phyloP scores from a whole-genome alignment of 2,329 filamentous ascomycete genomes.

The Cladosporium colombiae region DNA sequence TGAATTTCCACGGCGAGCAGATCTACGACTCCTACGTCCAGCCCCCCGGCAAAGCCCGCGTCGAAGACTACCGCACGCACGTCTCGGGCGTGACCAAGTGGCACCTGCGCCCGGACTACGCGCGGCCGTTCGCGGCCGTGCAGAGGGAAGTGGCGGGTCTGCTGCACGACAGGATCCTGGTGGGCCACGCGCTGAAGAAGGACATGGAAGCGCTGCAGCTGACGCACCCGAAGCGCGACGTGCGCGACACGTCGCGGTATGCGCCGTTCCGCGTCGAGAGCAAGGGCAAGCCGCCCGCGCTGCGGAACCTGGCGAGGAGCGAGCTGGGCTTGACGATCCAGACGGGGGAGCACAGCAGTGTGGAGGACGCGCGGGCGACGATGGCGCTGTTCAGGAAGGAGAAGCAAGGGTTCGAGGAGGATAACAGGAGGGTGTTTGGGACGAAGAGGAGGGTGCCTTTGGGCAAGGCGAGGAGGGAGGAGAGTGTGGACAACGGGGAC shows the following conservation, averaged over 20 bases:
- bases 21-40: constrained; percentile 92
- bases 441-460: constrained; percentile 26
- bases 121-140: constrained; percentile 68
- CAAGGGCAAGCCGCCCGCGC: constrained; percentile 67
- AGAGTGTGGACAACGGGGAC: constrained; percentile 23
- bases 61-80: constrained; percentile 87
- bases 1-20: constrained; percentile 91
- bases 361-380: constrained; percentile 80
- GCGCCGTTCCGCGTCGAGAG: constrained; percentile 70
- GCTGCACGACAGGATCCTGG: constrained; percentile 69
- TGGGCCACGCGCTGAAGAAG: constrained; percentile 83
- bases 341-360: constrained; percentile 60
- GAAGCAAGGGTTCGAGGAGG: constrained; percentile 82
- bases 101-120: constrained; percentile 61
- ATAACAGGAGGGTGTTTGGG: constrained; percentile 68
- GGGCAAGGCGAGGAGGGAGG: constrained; percentile 23
- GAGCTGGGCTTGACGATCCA: constrained; percentile 62
- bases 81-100: constrained; percentile 79
- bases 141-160: constrained; percentile 70
- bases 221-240: constrained; percentile 74
- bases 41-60: constrained; percentile 57
- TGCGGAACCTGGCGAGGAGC: constrained; percentile 61
- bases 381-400: constrained; percentile 86
- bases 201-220: constrained; percentile 73
- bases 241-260: constrained; percentile 82